phyloP scores from a whole-genome alignment of 257 asterid genomes.

The Voacanga thouarsii region DNA sequence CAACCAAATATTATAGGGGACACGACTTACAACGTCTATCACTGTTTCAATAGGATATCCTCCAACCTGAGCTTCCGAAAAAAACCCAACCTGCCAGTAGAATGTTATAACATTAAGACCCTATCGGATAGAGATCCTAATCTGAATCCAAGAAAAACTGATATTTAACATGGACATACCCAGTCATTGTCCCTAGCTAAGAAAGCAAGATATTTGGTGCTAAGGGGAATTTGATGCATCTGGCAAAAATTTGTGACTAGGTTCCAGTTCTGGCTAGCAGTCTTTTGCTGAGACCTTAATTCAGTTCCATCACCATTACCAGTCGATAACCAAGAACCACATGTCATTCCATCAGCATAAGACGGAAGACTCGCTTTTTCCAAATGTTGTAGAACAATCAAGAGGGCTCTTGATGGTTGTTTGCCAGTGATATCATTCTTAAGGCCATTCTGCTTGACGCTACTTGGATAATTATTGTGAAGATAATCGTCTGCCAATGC shows the following conservation, averaged over 20 bases:
- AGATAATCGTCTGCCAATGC: slow-evolving; percentile 89
- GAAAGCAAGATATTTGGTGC: slow-evolving; percentile 86
- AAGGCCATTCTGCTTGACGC: slow-evolving; percentile 42
- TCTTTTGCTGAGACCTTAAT: slow-evolving; percentile 85
- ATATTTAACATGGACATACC: slow-evolving; percentile 47
- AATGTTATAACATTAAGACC: slow-evolving; percentile 18
- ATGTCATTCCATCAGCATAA: slow-evolving; percentile 59
- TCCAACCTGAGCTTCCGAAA: slow-evolving; percentile 94
- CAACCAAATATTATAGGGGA: slow-evolving; percentile 8
- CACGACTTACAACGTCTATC: slow-evolving; percentile 71
- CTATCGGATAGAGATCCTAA: not conserved
- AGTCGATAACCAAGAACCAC: slow-evolving; percentile 87
- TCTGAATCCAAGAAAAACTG: slow-evolving; percentile 2
- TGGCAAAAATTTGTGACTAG: slow-evolving; percentile 86
- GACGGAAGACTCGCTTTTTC: slow-evolving; percentile 85
- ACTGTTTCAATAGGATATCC: slow-evolving; percentile 80
- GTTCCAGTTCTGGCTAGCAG: slow-evolving; percentile 88
- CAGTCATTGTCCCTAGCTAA: slow-evolving; percentile 97
- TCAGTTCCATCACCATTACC: slow-evolving; percentile 86
- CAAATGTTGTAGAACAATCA: slow-evolving; percentile 86
- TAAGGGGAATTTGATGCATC: slow-evolving; percentile 76
- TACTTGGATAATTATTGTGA: slow-evolving; percentile 47
- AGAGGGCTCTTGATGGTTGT: slow-evolving; percentile 71
- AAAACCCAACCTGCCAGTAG: slow-evolving; percentile 77
- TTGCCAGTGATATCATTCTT: slow-evolving; percentile 30